Conservation (phyloP, 2,329 filamentous ascomycete genomes). For the Paecilomyces niveus region DNA sequence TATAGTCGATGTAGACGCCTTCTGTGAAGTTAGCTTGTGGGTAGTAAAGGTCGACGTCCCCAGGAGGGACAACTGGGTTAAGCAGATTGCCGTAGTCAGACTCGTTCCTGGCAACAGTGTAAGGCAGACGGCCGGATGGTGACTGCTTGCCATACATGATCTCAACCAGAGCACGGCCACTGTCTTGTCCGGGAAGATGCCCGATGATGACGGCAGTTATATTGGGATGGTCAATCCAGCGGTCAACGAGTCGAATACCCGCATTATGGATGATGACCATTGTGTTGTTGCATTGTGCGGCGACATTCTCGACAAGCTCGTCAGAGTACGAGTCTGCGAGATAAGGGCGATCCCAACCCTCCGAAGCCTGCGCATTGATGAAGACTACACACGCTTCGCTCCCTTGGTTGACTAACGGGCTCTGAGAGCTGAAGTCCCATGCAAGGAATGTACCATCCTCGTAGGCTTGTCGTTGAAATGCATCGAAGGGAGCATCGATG, state of each 20-base stretch:
- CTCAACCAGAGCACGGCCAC: constrained; percentile 48
- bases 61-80: constrained; percentile 23
- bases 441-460: constrained; percentile 52
- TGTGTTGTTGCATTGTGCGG: constrained; percentile 53
- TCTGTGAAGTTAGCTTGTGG: constrained; percentile 39
- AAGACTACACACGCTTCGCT: constrained; percentile 3
- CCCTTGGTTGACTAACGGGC: constrained; percentile 41
- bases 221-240: constrained; percentile 56
- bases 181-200: constrained; percentile 59
- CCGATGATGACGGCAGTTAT: constrained; percentile 59
- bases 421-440: constrained; percentile 49
- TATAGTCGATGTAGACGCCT: constrained; percentile 48
- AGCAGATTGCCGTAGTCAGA: constrained; percentile 49
- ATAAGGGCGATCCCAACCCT: constrained; percentile 29
- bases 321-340: constrained; percentile 43
- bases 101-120: constrained; percentile 52
- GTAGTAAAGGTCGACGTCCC: constrained; percentile 6
- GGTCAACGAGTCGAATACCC: constrained; percentile 53
- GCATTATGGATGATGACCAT: constrained; percentile 61
- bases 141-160: constrained; percentile 53
- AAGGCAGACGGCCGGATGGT: constrained; percentile 54
- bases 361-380: constrained; percentile 47
- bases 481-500: constrained; percentile 49
- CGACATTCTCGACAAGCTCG: constrained; percentile 50
- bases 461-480: constrained; percentile 45